Base-by-base conservation (phyloP, 169 alveolate genomes). In the Cystoisospora suis region DNA sequence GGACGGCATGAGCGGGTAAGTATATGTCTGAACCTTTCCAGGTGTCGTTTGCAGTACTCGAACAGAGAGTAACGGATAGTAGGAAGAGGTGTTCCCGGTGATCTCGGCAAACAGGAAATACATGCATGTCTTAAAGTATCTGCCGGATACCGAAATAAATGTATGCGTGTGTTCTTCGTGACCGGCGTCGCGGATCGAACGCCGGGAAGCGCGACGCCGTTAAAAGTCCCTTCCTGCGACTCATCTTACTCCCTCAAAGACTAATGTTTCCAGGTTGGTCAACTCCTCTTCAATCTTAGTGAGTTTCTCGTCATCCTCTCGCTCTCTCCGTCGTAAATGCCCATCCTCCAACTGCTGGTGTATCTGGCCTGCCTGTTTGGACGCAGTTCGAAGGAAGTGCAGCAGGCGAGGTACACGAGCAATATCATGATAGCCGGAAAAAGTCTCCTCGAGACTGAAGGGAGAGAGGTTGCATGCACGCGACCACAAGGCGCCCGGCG, bases 191-290 rank as follows among this genome's bases (percentile, higher is more conserved):
- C n/a, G n/a, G n/a, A n/a, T n/a, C n/a, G n/a, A n/a, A n/a, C n/a
- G n/a, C n/a, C n/a, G n/a, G n/a, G n/a, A n/a, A n/a, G n/a, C n/a
- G n/a, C n/a, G n/a, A n/a, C n/a, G n/a, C n/a, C n/a, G 0, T 0
- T 29, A 12, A 17, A 1, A 59, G 75, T 36, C 32, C 40, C 6
- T 59, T 6, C 32, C 32, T 0, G 4, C 32, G 15, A 17, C 44
- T n/a, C 79, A n/a, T 65, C 79, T 65, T 65, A 65, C 79, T 17
- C 44, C 79, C 36, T 65, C 38, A 65, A 65, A 65, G 42, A 29
- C 29, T 23, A 65, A 44, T 29, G 79, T 3, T 65, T 65, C 79
- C 12, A 65, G 44, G n/a, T 65, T 65, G 27, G 36, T 65, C 79
- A 0, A 29, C 46, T 17, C 29, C 46, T 20, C 79, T 20, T 2